Evolutionary conservation across 768 basidiomycete species (phyloP), one percentile per base, ranked within the genome.

Genomic region (Kwoniella mangroviensis): DNA sequence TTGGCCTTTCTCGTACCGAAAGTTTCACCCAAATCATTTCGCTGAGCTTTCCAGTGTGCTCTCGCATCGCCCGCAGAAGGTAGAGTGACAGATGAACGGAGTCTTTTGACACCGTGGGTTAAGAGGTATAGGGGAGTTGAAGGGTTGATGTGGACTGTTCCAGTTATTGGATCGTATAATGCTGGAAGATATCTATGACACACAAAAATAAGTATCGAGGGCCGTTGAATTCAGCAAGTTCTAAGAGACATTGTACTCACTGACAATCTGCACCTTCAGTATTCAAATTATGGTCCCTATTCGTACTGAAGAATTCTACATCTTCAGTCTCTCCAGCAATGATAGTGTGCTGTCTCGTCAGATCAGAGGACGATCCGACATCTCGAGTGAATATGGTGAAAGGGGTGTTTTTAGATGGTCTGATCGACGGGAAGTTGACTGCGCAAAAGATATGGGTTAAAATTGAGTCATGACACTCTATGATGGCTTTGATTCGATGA

Each of bases 1-100:
- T 93, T 91, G 55, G 94, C 93, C 81, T 97, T 98, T 84, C 94
- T 92, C 26, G 94, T 96, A 22, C 96, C 96, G 73, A 99, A 99
- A 1, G 91, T 88, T 81, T 94, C 90, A 41, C 96, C 94, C 1
- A 99, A 88, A n/a, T 88, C 86, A 65, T 88, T 91, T 52, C 90
- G 87, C 17, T 90, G 90, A 61, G 89, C 86, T 51, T 87, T 84
- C 67, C 87, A 89, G 68, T 89, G 73, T 1, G 58, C 72, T 34
- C 49, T 66, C 12, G 63, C 42, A 22, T 68, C 57, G 3, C n/a
- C 40, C 13, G 54, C 52, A 24, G 67, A 22, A 19, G 65, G 49
- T 11, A 63, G 28, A 2, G 45, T 22, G 11, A 63, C 69, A 4
- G 67, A 70, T 2, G 66, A 19, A 53, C 63, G 51, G 56, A 96